Base-by-base conservation (phyloP, 73 alveolate species). In the Loxodes magnus region DNA sequence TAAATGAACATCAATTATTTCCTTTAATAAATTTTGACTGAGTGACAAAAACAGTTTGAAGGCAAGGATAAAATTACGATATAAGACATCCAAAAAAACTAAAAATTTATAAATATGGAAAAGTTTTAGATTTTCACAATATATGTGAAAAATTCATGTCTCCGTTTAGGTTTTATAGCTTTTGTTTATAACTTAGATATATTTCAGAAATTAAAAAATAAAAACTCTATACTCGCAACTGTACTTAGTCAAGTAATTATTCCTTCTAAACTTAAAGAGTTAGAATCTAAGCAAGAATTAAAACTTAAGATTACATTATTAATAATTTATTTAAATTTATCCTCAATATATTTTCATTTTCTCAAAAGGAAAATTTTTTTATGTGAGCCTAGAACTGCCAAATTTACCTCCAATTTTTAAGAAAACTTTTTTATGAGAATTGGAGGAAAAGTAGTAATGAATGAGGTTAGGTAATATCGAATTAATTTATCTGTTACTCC, bases 191-290 rank as follows among this genome's bases (percentile, higher is more conserved):
- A 9, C 22, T 10, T 1, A 46, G 27, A 46, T 37, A 46, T 2
- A 24, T n/a, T 14, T n/a, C n/a, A 46, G 27, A 46, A 46, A 1
- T 46, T 1, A 24, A 37, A 10, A 10, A 20, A 7, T 10, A 16
- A n/a, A 1, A 46, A 46, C 26, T 46, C 27, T 3, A 10, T 46
- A 17, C 15, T 46, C 0, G n/a, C 27, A 1, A 25, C 27, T 12
- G 59, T 46, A 25, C 59, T 46, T 17, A 25, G 59, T 19, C 7
- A 41, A n/a, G 59, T 24, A 10, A 46, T 46, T 19, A 9, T 46
- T 10, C 59, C 59, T 1, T 25, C 15, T 37, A 24, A 16, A 1
- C 22, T 25, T 12, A 14, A 46, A 22, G 59, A 46, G 17, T 10
- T 41, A 10, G 46, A 17, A 1, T 25, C 7, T 19, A 19, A 46